Conservation (phyloP, 176 grass and related monocot genomes). For the Bonia amplexicaulis region DNA sequence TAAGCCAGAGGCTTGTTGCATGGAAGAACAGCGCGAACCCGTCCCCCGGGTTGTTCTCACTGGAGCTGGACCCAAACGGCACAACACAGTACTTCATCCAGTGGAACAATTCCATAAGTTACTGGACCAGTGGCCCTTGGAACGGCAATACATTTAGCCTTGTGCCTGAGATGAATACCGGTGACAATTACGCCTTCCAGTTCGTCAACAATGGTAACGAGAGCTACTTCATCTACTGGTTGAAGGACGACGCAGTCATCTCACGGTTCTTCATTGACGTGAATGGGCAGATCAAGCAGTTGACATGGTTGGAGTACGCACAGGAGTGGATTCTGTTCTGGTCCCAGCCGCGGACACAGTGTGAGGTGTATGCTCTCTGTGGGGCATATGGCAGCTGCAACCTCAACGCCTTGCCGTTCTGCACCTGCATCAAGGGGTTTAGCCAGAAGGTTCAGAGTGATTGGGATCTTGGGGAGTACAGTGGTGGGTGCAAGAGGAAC, state of each 20-base stretch:
- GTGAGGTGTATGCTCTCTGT: conserved; percentile 59
- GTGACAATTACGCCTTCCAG: conserved; percentile 35
- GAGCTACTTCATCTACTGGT: conserved; percentile 59
- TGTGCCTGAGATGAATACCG: conserved; percentile 53
- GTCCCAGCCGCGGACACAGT: conserved; percentile 46
- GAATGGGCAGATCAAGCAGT: conserved; percentile 56
- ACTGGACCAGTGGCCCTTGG: conserved; percentile 61
- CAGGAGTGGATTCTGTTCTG: conserved; percentile 57
- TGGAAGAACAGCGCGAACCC: conserved; percentile 55
- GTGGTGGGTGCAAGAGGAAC: conserved; percentile 55
- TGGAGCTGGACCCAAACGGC: conserved; percentile 66
- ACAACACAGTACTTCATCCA: conserved; percentile 58
- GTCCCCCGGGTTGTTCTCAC: conserved; percentile 55
- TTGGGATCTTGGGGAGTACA: conserved; percentile 49
- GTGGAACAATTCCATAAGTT: conserved; percentile 61
- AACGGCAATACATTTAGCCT: conserved; percentile 30
- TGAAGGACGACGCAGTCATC: conserved; percentile 30
- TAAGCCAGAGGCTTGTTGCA: conserved; percentile 50
- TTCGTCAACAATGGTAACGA: conserved; percentile 39
- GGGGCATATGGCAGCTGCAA: conserved; percentile 70
- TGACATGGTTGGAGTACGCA: conserved; percentile 20
- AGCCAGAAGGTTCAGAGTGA: conserved; percentile 34
- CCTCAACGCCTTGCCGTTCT: conserved; percentile 24
- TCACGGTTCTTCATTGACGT: conserved; percentile 52
- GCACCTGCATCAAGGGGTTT: conserved; percentile 66